Percentiles rank a stretch among this genome's conserved stretches.
Conservation (phyloP, 208 protist genomes). For the Crithidia acanthocephali region DNA sequence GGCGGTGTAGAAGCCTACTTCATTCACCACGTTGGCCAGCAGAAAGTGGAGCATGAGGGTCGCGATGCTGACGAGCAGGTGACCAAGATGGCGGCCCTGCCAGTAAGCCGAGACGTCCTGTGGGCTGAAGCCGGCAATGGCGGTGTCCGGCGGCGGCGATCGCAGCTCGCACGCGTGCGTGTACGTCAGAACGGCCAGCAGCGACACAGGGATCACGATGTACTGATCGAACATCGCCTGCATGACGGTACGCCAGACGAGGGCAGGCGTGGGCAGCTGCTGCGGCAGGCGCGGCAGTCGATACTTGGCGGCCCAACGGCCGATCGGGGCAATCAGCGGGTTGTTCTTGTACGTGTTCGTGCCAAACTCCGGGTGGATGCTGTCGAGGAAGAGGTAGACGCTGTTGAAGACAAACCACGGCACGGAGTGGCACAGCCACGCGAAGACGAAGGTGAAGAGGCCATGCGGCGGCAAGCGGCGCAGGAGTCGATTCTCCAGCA, state of each 20-base stretch:
- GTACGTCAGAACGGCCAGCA: slow-evolving; percentile 24
- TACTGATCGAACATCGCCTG: slow-evolving; percentile 38
- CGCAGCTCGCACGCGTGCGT: slow-evolving; percentile 16
- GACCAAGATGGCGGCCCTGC: slow-evolving; percentile 6
- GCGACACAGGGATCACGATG: slow-evolving; percentile 24
- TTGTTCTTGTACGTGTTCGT: slow-evolving; percentile 20
- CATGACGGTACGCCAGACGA: slow-evolving; percentile 29
- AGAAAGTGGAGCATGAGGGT: slow-evolving; percentile 44
- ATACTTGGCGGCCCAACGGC: slow-evolving; percentile 35
- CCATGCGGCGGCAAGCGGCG: slow-evolving; percentile 11
- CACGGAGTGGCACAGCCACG: slow-evolving; percentile 41
- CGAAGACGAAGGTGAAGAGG: slow-evolving; percentile 40
- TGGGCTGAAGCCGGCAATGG: slow-evolving; percentile 31
- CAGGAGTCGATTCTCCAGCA: slow-evolving; percentile 26
- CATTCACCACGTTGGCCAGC: slow-evolving; percentile 49
- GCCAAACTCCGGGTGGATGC: slow-evolving; percentile 33
- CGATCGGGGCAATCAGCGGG: slow-evolving; percentile 30
- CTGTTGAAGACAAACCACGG: slow-evolving; percentile 47
- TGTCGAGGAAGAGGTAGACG: slow-evolving; percentile 50
- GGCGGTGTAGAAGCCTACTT: slow-evolving; percentile 51
- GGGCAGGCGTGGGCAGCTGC: slow-evolving; percentile 33
- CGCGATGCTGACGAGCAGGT: slow-evolving; percentile 4
- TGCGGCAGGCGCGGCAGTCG: slow-evolving; percentile 37
- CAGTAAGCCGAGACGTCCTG: slow-evolving; percentile 28
- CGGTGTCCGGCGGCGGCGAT: slow-evolving; percentile 27